These are phyloP conservation scores for Ashbya aceris DNA, from an alignment of 1,139 yeast genomes.

Conservation along the genomic window DNA sequence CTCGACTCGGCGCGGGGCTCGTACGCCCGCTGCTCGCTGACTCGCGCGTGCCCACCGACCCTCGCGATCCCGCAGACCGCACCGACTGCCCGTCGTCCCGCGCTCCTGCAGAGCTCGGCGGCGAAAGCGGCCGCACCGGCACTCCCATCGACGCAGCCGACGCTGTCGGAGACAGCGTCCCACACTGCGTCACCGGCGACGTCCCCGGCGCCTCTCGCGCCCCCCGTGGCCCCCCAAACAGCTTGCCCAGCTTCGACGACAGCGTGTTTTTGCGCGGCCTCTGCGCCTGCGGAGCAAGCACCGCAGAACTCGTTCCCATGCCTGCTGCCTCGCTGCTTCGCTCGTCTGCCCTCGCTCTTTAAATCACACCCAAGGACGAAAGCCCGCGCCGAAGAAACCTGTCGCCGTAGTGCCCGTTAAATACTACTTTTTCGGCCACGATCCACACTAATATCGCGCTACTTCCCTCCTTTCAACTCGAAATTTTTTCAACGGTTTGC, in stretches of 20 bases:
- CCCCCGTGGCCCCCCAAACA: constrained; percentile 9
- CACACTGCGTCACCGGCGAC: constrained; percentile 2
- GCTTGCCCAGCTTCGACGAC: constrained; percentile 11
- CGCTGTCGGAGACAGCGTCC: constrained; percentile 4
- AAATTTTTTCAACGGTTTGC: no score
- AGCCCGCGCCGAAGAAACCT: no score
- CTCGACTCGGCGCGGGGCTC: neutral
- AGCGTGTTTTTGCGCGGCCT: constrained; percentile 8
- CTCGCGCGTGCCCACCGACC: neutral
- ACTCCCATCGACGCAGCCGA: neutral
- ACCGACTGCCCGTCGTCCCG: constrained; percentile 1
- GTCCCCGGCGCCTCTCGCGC: neutral
- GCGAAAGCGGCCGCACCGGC: neutral
- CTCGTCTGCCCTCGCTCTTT: no score
- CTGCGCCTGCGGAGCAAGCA: constrained; percentile 2
- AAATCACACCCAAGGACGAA: no score
- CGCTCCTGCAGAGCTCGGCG: neutral
- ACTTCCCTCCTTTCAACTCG: no score
- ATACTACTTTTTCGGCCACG: no score
- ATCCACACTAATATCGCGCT: no score
- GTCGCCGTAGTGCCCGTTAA: no score
- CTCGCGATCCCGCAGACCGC: neutral
- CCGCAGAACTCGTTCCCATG: constrained; percentile 3
- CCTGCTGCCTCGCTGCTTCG: no score
- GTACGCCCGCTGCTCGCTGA: neutral